Conservation (phyloP, 2,329 filamentous ascomycete species). For the Gnomoniopsis smithogilvyi region DNA sequence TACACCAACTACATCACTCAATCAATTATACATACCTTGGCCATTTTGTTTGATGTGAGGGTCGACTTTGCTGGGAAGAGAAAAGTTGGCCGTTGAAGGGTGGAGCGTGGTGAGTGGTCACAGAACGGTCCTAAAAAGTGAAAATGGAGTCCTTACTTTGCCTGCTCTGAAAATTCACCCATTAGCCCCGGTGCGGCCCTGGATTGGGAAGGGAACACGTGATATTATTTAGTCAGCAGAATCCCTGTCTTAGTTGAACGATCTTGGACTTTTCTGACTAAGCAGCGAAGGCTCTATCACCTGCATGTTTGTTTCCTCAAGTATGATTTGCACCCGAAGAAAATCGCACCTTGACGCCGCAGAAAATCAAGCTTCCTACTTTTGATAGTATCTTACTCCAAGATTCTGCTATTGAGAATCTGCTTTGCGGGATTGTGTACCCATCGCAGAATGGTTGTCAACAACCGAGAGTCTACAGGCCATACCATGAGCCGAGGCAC, state of each 20-base stretch:
- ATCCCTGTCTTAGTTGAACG: too few relatives aligned
- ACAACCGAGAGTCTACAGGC: neutral
- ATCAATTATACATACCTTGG: conserved; percentile 13
- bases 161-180: conserved; percentile 11
- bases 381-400: neutral
- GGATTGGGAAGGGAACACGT: too few relatives aligned
- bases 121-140: neutral
- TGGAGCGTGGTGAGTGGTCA: neutral
- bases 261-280: neutral
- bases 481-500: neutral
- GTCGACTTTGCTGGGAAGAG: conserved; percentile 18
- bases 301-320: neutral
- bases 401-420: neutral
- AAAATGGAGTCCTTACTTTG: too few relatives aligned
- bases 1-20: neutral
- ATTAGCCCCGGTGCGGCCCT: too few relatives aligned
- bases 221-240: too few relatives aligned
- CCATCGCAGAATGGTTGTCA: neutral
- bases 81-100: conserved; percentile 16
- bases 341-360: too few relatives aligned
- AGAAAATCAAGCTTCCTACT: too few relatives aligned
- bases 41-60: conserved; percentile 17
- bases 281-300: too few relatives aligned
- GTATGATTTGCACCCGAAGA: too few relatives aligned
- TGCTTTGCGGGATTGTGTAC: neutral